phyloP scores from a whole-genome alignment of 352 stramenopile genomes.

The Globisporangium apiculatum region DNA sequence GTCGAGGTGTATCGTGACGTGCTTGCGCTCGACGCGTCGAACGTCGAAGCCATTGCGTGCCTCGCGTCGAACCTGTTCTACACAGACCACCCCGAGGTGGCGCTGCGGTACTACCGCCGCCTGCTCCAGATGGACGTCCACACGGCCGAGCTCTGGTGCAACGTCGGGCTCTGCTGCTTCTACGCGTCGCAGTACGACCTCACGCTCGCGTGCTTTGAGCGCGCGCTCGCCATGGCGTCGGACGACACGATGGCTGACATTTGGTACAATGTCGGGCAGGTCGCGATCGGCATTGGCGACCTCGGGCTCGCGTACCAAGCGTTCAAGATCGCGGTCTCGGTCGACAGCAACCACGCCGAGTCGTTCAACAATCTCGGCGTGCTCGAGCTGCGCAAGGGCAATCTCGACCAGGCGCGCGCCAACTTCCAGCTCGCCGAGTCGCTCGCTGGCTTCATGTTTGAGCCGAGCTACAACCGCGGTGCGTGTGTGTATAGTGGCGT shows the following conservation, averaged over 20 bases:
- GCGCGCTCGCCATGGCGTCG: slow-evolving; percentile 77
- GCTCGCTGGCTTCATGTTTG: slow-evolving; percentile 86
- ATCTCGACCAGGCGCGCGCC: slow-evolving; percentile 76
- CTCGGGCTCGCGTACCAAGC: slow-evolving; percentile 90
- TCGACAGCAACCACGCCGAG: slow-evolving; percentile 90
- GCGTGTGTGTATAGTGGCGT: slow-evolving; percentile 5
- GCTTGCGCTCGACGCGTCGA: slow-evolving; percentile 82
- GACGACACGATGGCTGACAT: slow-evolving; percentile 91
- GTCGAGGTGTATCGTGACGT: slow-evolving; percentile 86
- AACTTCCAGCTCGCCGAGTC: slow-evolving; percentile 79
- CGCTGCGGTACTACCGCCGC: slow-evolving; percentile 89
- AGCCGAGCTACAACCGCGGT: slow-evolving; percentile 89
- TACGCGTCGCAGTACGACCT: slow-evolving; percentile 93
- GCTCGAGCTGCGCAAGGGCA: slow-evolving; percentile 86
- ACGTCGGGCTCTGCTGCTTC: slow-evolving; percentile 93
- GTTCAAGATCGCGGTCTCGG: slow-evolving; percentile 90
- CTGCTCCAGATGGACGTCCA: slow-evolving; percentile 91
- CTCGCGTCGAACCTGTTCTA: slow-evolving; percentile 93
- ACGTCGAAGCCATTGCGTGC: slow-evolving; percentile 89
- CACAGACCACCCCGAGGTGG: slow-evolving; percentile 88
- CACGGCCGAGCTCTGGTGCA: slow-evolving; percentile 92
- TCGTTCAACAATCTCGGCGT: slow-evolving; percentile 90
- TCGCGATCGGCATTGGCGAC: slow-evolving; percentile 91
- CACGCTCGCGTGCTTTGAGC: slow-evolving; percentile 91
- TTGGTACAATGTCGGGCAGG: slow-evolving; percentile 93